Evolutionary conservation across 2,329 filamentous ascomycete genomes (phyloP).

Genomic region (Cladobotryum protrusum): DNA sequence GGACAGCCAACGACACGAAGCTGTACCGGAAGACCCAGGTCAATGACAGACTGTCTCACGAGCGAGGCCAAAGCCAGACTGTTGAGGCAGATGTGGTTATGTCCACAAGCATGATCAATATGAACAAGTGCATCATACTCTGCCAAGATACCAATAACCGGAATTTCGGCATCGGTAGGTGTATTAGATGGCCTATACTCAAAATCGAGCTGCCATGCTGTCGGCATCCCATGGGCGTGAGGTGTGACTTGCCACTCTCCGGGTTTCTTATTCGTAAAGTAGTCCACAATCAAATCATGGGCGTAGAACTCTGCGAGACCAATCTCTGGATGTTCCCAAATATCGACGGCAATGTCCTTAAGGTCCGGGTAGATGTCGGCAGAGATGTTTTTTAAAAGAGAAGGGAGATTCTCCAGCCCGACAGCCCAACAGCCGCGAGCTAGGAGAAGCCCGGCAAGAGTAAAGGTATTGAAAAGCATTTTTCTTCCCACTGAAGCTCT

Average conservation of each 20-base stretch:
- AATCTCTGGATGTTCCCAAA: slow-evolving; percentile 17
- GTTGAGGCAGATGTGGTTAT: slow-evolving; percentile 39
- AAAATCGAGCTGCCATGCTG: not conserved
- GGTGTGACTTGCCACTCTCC: not conserved
- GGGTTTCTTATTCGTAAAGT: not conserved
- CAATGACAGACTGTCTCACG: slow-evolving; percentile 21
- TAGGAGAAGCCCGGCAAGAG: too few relatives aligned
- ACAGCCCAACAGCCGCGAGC: too few relatives aligned
- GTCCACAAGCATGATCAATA: slow-evolving; percentile 40
- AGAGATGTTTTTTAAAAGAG: too few relatives aligned
- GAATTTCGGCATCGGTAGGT: not conserved
- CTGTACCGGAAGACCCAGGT: slow-evolving; percentile 15
- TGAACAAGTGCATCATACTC: slow-evolving; percentile 41
- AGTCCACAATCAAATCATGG: not conserved
- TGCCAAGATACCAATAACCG: slow-evolving; percentile 15
- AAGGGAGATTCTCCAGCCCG: too few relatives aligned
- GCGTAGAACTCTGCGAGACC: not conserved
- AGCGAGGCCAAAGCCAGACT: slow-evolving; percentile 26
- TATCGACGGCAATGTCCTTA: too few relatives aligned
- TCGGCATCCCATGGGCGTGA: not conserved
- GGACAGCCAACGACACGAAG: slow-evolving; percentile 36
- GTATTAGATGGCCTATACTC: not conserved
- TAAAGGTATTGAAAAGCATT: too few relatives aligned
- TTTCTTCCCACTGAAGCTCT: too few relatives aligned
- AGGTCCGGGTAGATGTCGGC: too few relatives aligned